Percentiles rank a stretch among this genome's conserved stretches.
Conservation (phyloP, 2,329 filamentous ascomycete genomes). For the Tolypocladium album region DNA sequence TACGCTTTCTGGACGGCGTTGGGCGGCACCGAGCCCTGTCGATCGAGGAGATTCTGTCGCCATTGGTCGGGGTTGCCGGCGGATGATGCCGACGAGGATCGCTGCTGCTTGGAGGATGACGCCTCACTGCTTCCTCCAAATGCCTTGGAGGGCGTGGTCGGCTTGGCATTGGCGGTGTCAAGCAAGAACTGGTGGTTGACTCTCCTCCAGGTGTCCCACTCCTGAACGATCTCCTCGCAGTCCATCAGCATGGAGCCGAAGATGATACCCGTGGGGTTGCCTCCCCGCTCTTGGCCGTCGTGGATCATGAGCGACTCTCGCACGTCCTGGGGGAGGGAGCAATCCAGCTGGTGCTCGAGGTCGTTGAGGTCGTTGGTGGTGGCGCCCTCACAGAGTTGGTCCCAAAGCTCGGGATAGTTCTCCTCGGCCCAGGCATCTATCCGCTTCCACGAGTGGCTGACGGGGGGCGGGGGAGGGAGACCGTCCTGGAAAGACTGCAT, state of each 20-base stretch:
- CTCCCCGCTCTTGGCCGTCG: constrained; percentile 94
- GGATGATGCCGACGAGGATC: constrained; percentile 33
- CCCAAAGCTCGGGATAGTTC: constrained; percentile 87
- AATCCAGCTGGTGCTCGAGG: constrained; percentile 90
- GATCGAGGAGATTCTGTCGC: constrained; percentile 73
- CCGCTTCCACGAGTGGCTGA: constrained; percentile 82
- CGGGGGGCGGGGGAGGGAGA: constrained; percentile 77
- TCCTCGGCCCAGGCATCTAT: constrained; percentile 93
- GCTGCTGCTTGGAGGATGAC: constrained; percentile 52
- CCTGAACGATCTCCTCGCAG: constrained; percentile 95
- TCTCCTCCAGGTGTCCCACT: constrained; percentile 92
- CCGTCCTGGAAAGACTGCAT: constrained; percentile 96
- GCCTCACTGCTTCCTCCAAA: constrained; percentile 56
- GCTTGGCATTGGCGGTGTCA: constrained; percentile 44
- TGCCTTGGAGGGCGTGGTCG: constrained; percentile 59
- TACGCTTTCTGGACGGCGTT: constrained; percentile 87
- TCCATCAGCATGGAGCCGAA: constrained; percentile 94
- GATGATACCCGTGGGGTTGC: constrained; percentile 80
- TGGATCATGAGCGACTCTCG: constrained; percentile 84
- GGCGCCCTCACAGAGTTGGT: constrained; percentile 86
- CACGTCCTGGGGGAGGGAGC: constrained; percentile 84
- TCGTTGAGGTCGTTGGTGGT: constrained; percentile 95
- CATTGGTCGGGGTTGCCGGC: constrained; percentile 51
- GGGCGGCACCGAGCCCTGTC: constrained; percentile 80
- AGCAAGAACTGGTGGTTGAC: constrained; percentile 85